Conservation (phyloP, 139 green algal species). For the Limnomonas spitsbergensis region DNA sequence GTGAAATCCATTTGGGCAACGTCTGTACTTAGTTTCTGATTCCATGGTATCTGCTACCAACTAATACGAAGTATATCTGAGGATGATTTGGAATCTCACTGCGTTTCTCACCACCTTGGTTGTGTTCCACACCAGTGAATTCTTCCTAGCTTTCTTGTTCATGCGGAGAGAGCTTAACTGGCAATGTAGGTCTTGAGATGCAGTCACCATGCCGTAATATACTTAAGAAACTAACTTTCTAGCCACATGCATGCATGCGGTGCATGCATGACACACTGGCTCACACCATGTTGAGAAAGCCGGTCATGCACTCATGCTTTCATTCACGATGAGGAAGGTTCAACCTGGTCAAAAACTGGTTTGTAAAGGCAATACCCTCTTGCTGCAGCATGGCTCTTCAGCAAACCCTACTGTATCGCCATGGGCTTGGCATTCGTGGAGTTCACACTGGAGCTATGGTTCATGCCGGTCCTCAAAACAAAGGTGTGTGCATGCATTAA, state of each 20-base stretch:
- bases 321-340: not conserved
- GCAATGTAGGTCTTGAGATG: conserved; percentile 50
- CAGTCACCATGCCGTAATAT: no score
- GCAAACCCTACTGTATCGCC: conserved; percentile 25
- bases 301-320: not conserved
- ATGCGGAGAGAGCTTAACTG: conserved; percentile 48
- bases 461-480: conserved; percentile 14
- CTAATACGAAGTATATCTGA: no score
- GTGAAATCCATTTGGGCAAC: no score
- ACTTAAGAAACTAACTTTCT: no score
- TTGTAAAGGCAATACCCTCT: not conserved
- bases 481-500: not conserved
- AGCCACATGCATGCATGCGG: no score
- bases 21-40: no score
- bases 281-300: not conserved
- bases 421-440: conserved; percentile 32
- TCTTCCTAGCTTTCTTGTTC: conserved; percentile 47
- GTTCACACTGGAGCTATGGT: conserved; percentile 16
- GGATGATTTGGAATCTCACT: not conserved
- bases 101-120: conserved; percentile 18
- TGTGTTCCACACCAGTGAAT: conserved; percentile 72
- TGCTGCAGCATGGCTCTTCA: conserved; percentile 31
- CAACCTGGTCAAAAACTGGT: not conserved
- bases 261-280: no score
- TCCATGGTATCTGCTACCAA: no score